Percentiles rank a stretch among this genome's conserved stretches.
phyloP scores from a whole-genome alignment of 2,329 filamentous ascomycete genomes.

The Calonectria leucothoes region DNA sequence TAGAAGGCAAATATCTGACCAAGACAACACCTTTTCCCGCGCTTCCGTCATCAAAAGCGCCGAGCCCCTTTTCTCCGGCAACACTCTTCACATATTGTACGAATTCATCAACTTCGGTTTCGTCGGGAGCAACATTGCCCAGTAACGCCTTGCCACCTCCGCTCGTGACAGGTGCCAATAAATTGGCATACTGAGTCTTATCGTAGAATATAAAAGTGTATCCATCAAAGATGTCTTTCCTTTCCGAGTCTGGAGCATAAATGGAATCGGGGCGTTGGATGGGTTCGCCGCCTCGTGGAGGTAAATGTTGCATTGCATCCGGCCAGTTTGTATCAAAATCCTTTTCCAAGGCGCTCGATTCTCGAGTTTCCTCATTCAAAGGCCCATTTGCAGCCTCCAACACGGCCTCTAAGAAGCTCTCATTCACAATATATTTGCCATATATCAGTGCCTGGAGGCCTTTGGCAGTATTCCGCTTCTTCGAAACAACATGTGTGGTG shows the following conservation, averaged over 20 bases:
- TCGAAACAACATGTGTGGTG: slow-evolving; percentile 90
- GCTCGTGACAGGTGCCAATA: slow-evolving; percentile 79
- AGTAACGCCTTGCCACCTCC: slow-evolving; percentile 86
- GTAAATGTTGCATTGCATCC: slow-evolving; percentile 76
- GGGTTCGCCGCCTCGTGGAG: slow-evolving; percentile 81
- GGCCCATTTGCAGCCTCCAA: slow-evolving; percentile 66
- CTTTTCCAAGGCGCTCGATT: slow-evolving; percentile 72
- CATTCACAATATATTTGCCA: slow-evolving; percentile 80
- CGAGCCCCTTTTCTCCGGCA: slow-evolving; percentile 79
- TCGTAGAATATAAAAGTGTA: slow-evolving; percentile 93
- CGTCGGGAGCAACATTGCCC: slow-evolving; percentile 68
- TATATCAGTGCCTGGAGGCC: slow-evolving; percentile 89
- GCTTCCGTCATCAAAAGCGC: slow-evolving; percentile 71
- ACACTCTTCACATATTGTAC: slow-evolving; percentile 80
- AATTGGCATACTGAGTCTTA: slow-evolving; percentile 77
- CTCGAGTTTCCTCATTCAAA: slow-evolving; percentile 59
- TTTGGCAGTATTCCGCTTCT: slow-evolving; percentile 90
- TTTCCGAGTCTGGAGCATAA: slow-evolving; percentile 75
- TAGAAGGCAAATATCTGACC: slow-evolving; percentile 75
- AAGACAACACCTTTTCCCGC: slow-evolving; percentile 80
- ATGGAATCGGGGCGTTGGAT: slow-evolving; percentile 73
- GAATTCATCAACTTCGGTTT: slow-evolving; percentile 80
- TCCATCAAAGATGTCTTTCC: slow-evolving; percentile 82
- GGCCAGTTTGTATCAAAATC: slow-evolving; percentile 89
- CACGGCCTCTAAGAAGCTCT: slow-evolving; percentile 79